Evolutionary conservation across 2,329 filamentous ascomycete species (phyloP).

Genomic region (Penicillium carneum): DNA sequence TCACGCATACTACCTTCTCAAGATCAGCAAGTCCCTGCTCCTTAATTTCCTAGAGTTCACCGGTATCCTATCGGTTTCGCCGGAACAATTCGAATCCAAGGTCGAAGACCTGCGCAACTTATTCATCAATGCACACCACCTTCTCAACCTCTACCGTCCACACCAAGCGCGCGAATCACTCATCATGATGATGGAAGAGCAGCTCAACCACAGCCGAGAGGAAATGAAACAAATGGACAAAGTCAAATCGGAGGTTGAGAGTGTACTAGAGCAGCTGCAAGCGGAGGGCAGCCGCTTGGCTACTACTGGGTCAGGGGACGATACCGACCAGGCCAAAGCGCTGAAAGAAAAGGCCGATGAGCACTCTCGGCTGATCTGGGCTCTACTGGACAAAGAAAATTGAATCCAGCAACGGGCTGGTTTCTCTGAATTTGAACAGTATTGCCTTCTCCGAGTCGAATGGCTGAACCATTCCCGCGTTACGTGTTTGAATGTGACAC

Average conservation of each 20-base stretch:
- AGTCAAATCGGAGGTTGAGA: conserved; percentile 72
- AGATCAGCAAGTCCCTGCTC: conserved; percentile 81
- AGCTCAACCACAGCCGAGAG: conserved; percentile 72
- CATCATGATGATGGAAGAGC: conserved; percentile 85
- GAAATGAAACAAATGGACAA: conserved; percentile 81
- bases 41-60: conserved; percentile 88
- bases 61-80: conserved; percentile 72
- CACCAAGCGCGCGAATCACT: conserved; percentile 90
- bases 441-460: not conserved
- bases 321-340: conserved; percentile 16
- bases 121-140: conserved; percentile 88
- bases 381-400: conserved; percentile 47
- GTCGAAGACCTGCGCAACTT: conserved; percentile 79
- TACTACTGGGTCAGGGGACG: conserved; percentile 17
- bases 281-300: conserved; percentile 39
- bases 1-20: conserved; percentile 70
- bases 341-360: conserved; percentile 35
- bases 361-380: conserved; percentile 49
- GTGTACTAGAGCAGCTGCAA: conserved; percentile 46
- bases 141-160: conserved; percentile 91
- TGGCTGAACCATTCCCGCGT: not conserved
- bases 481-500: not conserved
- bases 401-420: conserved; percentile 24
- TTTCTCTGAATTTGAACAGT: not conserved
- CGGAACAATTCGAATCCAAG: conserved; percentile 72